Evolutionary conservation across 768 basidiomycete species (phyloP), one percentile per base, ranked within the genome.

Genomic region (Suillus weaverae): DNA sequence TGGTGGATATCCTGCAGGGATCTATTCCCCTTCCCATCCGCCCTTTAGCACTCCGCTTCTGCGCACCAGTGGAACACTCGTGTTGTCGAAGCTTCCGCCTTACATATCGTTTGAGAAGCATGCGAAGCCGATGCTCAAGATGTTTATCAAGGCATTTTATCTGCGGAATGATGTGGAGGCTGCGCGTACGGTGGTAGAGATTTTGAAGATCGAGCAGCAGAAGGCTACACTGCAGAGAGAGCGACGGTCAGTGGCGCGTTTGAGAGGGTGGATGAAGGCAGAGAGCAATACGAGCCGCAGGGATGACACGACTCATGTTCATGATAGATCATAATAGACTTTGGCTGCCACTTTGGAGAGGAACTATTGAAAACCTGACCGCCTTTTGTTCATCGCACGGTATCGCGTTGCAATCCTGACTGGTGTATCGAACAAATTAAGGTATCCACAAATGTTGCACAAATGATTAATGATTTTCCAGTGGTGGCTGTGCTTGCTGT

Each of bases 81-180:
- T 70, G n/a, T 50, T 83, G n/a, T 77, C 82, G 11, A 73, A 74
- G 44, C 71, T 84, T 22, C 64, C 77, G n/a, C 62, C 78, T 46
- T 75, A 77, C 26, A 78, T 89, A 62, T 85, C 83, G 4, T 89
- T 87, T 62, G 77, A 80, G 63, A 80, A 77, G 63, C 89, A 92
- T 71, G 80, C 86, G n/a, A 78, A 80, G 64, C 91, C 91, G 48
- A 70, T 93, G 74, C 89, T 88, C 74, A 88, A 82, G 78, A 87
- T 87, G 85, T 87, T 93, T 74, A 84, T 90, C 70, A 86, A 83
- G 69, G 86, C 85, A 16, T 83, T 92, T 67, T 82, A 85, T 71
- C 60, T 79, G 48, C 76, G 86, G 35, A 81, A 81, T 26, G 91
- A 94, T 71, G 66, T 71, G 8, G 73, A 72, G 13, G 86, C 85